Evolutionary conservation across 2,329 filamentous ascomycete genomes (phyloP).

Genomic region (Chaetomium globosum): DNA sequence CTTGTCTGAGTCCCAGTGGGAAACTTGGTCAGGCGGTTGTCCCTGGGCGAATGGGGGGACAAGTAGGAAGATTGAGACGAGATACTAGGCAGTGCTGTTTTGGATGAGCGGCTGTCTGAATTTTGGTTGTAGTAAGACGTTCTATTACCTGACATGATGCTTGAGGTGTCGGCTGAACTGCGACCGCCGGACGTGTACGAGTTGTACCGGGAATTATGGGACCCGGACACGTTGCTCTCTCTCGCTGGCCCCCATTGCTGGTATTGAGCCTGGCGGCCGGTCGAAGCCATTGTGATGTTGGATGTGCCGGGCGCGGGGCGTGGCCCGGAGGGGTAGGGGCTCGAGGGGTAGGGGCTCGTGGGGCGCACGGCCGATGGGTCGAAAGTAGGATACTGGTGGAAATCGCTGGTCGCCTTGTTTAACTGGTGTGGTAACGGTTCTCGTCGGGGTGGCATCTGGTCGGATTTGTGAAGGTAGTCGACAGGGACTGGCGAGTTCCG

Average conservation of each 20-base stretch:
- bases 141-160: constrained; percentile 60
- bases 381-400: constrained; percentile 83
- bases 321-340: constrained; percentile 62
- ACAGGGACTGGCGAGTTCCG: constrained; percentile 70
- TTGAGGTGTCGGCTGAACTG: constrained; percentile 58
- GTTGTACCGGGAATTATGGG: constrained; percentile 64
- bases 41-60: constrained; percentile 53
- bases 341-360: constrained; percentile 57
- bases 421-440: constrained; percentile 82
- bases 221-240: constrained; percentile 57
- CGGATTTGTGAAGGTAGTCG: constrained; percentile 70
- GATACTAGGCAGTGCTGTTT: constrained; percentile 56
- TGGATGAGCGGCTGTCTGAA: constrained; percentile 51
- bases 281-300: constrained; percentile 72
- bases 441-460: constrained; percentile 64
- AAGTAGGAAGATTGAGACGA: constrained; percentile 60
- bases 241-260: constrained; percentile 74
- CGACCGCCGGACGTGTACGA: constrained; percentile 63
- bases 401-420: constrained; percentile 76
- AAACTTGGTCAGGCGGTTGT: constrained; percentile 61
- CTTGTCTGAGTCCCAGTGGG: constrained; percentile 46
- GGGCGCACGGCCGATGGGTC: constrained; percentile 53
- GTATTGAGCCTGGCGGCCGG: constrained; percentile 71
- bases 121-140: constrained; percentile 47
- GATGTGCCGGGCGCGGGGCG: constrained; percentile 58